These are phyloP conservation scores for Meira miltonrushii DNA, from an alignment of 1,284 basidiomycete species.

Conservation along the genomic window DNA sequence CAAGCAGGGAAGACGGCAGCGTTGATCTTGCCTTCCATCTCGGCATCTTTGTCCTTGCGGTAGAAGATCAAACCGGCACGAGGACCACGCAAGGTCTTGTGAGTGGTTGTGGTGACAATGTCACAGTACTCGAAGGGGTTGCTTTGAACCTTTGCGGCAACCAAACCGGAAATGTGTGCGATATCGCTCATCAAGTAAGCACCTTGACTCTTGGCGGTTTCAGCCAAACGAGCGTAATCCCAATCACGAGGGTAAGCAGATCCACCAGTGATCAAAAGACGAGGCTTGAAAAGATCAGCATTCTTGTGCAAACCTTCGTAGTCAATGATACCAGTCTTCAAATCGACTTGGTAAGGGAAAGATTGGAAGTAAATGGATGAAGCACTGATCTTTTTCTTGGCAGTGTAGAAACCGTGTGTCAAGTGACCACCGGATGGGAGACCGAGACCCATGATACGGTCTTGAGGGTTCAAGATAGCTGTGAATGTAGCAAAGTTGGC, in stretches of 20 bases:
- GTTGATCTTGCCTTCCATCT: conserved; percentile 92
- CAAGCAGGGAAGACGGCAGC: conserved; percentile 99
- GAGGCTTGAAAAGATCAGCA: conserved; percentile 93
- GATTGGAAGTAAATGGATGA: conserved; percentile 99
- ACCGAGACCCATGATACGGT: conserved; percentile 98
- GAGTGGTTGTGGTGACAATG: conserved; percentile 63
- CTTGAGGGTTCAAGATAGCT: conserved; percentile 92
- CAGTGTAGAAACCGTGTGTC: conserved; percentile 97
- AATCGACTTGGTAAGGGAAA: conserved; percentile 78
- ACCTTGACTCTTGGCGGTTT: conserved; percentile 79
- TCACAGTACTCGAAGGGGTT: conserved; percentile 96
- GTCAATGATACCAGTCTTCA: conserved; percentile 77
- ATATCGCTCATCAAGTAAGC: conserved; percentile 78
- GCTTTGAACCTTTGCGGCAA: conserved; percentile 86
- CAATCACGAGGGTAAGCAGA: conserved; percentile 98
- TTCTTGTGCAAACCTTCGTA: conserved; percentile 77
- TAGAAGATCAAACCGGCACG: conserved; percentile 99
- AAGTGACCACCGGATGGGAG: conserved; percentile 97
- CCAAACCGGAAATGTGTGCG: conserved; percentile 92
- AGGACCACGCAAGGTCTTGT: conserved; percentile 98
- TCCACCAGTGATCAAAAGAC: conserved; percentile 92
- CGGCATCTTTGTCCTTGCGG: conserved; percentile 79
- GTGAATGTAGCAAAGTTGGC: conserved; percentile 92
- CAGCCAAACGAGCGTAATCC: conserved; percentile 66
- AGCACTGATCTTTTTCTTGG: conserved; percentile 99